Evolutionary conservation across 331 rosid genomes (phyloP).

Genomic region (Quercus tomentella): DNA sequence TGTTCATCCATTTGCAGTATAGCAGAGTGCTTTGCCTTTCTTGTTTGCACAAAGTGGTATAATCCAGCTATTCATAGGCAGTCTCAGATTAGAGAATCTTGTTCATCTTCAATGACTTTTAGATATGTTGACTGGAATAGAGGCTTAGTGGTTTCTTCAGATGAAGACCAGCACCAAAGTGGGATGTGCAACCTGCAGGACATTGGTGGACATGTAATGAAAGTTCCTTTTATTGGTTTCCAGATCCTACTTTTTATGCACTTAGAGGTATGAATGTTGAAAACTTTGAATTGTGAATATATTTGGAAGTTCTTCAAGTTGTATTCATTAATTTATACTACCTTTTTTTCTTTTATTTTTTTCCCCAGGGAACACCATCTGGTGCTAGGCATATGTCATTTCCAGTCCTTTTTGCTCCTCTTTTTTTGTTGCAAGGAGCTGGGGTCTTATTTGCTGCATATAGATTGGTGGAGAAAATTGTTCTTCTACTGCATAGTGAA

Average conservation of each 20-base stretch:
- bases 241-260: conserved; percentile 83
- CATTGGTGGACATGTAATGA: conserved; percentile 91
- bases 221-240: conserved; percentile 72
- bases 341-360: conserved; percentile 8
- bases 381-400: conserved; percentile 46
- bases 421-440: conserved; percentile 81
- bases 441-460: conserved; percentile 74
- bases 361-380: conserved; percentile 65
- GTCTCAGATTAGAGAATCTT: conserved; percentile 52
- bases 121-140: conserved; percentile 71
- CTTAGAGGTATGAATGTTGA: conserved; percentile 57
- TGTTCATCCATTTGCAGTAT: conserved; percentile 53
- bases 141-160: conserved; percentile 64
- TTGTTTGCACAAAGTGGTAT: conserved; percentile 96
- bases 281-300: not conserved
- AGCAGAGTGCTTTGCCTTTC: conserved; percentile 94
- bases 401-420: conserved; percentile 62
- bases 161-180: conserved; percentile 51
- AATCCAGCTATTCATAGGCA: conserved; percentile 84
- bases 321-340: conserved; percentile 13
- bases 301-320: conserved; percentile 8
- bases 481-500: conserved; percentile 43
- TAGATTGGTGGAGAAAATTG: conserved; percentile 72
- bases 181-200: conserved; percentile 70
- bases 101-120: conserved; percentile 48